phyloP scores from a whole-genome alignment of 495 filamentous ascomycete genomes.

The Penicillium taxi region DNA sequence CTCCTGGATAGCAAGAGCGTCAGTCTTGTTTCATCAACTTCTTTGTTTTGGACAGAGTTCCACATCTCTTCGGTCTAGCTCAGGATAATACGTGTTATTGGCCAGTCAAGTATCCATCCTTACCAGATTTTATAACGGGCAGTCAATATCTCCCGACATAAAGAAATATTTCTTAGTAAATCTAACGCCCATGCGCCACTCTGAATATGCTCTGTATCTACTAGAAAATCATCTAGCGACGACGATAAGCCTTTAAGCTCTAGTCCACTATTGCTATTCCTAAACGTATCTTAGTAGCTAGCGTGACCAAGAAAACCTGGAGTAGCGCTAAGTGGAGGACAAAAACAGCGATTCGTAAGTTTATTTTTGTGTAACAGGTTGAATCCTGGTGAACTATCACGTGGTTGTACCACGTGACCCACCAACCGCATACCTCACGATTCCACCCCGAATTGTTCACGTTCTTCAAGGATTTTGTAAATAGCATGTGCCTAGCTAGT shows the following conservation, averaged over 20 bases:
- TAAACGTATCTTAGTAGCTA: constrained; percentile 33
- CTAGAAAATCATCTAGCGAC: neutral
- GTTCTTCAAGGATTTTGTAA: too few relatives aligned
- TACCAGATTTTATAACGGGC: constrained; percentile 13
- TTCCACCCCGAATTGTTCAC: too few relatives aligned
- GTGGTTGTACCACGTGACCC: too few relatives aligned
- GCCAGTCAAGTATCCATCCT: constrained; percentile 16
- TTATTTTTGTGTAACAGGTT: too few relatives aligned
- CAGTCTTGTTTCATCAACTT: constrained; percentile 7
- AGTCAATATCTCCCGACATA: constrained; percentile 18
- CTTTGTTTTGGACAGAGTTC: constrained; percentile 2
- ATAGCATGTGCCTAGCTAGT: too few relatives aligned
- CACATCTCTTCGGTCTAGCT: constrained; percentile 14
- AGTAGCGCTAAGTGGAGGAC: too few relatives aligned
- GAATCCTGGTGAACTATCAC: too few relatives aligned
- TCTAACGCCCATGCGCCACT: constrained; percentile 18
- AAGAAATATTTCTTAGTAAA: constrained; percentile 15
- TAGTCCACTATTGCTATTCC: constrained; percentile 9
- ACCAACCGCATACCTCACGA: too few relatives aligned
- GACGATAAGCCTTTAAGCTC: neutral
- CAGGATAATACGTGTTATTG: constrained; percentile 13
- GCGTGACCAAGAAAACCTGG: constrained; percentile 30
- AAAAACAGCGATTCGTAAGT: too few relatives aligned
- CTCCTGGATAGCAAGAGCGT: constrained; percentile 12
- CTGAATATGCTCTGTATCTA: constrained; percentile 14